Evolutionary conservation across 352 stramenopile species (phyloP), one percentile per base, ranked within the genome.

Genomic region (Pythium chondricola): DNA sequence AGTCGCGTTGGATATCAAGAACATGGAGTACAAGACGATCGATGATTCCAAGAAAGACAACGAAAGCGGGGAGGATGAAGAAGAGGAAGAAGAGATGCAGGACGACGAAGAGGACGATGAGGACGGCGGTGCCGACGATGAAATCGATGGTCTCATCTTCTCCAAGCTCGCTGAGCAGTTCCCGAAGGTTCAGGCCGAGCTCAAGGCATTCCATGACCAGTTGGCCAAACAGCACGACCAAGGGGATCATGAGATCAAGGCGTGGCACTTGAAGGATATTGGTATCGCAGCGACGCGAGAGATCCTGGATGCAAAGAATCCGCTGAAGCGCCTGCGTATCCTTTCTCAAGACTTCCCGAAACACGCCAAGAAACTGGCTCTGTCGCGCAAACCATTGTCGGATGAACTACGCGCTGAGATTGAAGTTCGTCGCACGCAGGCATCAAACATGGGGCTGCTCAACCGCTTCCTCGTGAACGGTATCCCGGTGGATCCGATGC

Each of bases 21-120:
- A 98, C 63, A 97, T 97, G 83, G 93, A 98, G 65, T 98, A 98
- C 67, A 95, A 96, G 59, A 97, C 91, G 7, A 92, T 98, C 48
- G 92, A 98, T 55, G 90, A 97, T 58, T 88, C 74, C 13, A 87
- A 85, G 53, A 82, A 78, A 35, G 50, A 54, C 14, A 41, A n/a
- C 6, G 62, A 70, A 0, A 66, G 70, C 6, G 52, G 62, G 32
- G 50, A 52, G 16, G 45, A 56, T 13, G 69, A 80, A 18, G 59
- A 72, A 36, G 52, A 62, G 21, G 49, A 60, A 36, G 51, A 67
- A 16, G 61, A 70, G 14, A 55, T 43, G 52, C 36, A 33, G 16
- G 53, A 69, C 17, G 59, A 70, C 37, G 47, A 72, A 32, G 60
- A 72, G 4, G 60, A 64, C 13, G 63, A 78, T 0, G 56, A 74